Evolutionary conservation across 139 green algal species (phyloP), one percentile per base, ranked within the genome.

Genomic region (Medakamo hakoo): DNA sequence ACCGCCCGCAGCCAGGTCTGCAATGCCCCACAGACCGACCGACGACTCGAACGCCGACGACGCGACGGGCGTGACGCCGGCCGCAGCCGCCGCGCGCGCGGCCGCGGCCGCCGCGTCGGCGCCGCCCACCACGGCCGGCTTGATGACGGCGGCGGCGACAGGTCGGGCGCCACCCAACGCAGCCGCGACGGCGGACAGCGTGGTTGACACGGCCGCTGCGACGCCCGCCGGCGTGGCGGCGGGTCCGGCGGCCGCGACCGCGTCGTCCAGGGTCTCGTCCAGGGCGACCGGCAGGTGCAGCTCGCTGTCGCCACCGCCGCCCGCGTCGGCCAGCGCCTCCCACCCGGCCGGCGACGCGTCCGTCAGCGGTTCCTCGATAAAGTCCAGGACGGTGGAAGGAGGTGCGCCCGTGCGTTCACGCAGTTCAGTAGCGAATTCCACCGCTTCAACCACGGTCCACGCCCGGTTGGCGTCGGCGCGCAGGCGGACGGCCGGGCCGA

Each of bases 391-490:
- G 1, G 69, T 57, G 56, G 30, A 67, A 58, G 65, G 60, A 23
- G 24, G 23, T 59, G 65, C 49, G 59, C 20, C 31, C 58, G 55
- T 59, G 58, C 56, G 28, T n/a, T 14, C 48, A 5, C 27, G 27
- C 4, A 55, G 24, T 28, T 4, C 48, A 1, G 58, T 20, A 26
- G 28, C 59, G 59, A 76, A 68, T 61, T 56, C 20, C 55, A 68
- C 48, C 21, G 92, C 92, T 32, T 92, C 55, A 21, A 79, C 60
- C 40, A 94, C 56, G 4, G 18, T 68, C 89, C 91, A 98, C 2
- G 60, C 70, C 9, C 84, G 77, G 78, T 98, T 98, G 49, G 92
- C 90, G 57, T 98, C 92, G 1, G 76, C 80, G 0, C 90, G 74
- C 20, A 98, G 68, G 4, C 9, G 62, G 0, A 96, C 67, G 22